Percentiles rank a stretch among this genome's conserved stretches.
phyloP scores from a whole-genome alignment of 2,329 filamentous ascomycete genomes.

The Colletotrichum limetticola region DNA sequence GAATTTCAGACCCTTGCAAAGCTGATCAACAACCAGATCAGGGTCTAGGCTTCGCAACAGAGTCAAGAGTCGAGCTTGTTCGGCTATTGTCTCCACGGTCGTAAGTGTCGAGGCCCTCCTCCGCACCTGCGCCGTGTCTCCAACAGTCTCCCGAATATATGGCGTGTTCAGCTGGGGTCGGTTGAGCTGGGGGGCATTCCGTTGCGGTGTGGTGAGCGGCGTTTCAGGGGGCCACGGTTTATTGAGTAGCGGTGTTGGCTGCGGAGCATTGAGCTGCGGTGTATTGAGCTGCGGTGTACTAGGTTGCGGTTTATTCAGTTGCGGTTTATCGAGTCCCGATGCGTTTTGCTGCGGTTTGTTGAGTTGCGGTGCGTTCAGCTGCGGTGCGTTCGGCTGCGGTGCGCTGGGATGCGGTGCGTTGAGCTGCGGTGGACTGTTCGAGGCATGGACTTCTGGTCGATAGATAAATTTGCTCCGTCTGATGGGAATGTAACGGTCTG shows the following conservation, averaged over 20 bases:
- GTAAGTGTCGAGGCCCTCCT: conserved; percentile 44
- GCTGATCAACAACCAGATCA: conserved; percentile 67
- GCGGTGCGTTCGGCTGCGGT: background rate
- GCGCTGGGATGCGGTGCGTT: conserved; percentile 16
- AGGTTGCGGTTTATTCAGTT: no score
- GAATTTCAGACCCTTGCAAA: conserved; percentile 71
- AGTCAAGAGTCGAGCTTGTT: conserved; percentile 69
- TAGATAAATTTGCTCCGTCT: conserved; percentile 53
- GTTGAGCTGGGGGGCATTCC: no score
- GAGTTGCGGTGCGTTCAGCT: conserved; percentile 1
- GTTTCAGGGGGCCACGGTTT: no score
- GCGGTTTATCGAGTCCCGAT: background rate
- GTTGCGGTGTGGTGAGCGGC: no score
- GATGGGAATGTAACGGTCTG: conserved; percentile 63
- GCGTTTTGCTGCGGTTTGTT: no score
- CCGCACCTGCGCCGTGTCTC: conserved; percentile 1
- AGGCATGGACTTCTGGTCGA: background rate
- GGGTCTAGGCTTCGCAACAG: conserved; percentile 67
- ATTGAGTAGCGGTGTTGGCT: no score
- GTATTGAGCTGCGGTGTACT: background rate
- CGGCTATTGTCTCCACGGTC: conserved; percentile 63
- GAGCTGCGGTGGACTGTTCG: conserved; percentile 22
- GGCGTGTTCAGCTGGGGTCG: no score
- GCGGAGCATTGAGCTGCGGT: background rate
- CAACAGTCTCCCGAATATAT: background rate